Conservation (phyloP, 352 stramenopile species). For the Phytopythium litorale region DNA sequence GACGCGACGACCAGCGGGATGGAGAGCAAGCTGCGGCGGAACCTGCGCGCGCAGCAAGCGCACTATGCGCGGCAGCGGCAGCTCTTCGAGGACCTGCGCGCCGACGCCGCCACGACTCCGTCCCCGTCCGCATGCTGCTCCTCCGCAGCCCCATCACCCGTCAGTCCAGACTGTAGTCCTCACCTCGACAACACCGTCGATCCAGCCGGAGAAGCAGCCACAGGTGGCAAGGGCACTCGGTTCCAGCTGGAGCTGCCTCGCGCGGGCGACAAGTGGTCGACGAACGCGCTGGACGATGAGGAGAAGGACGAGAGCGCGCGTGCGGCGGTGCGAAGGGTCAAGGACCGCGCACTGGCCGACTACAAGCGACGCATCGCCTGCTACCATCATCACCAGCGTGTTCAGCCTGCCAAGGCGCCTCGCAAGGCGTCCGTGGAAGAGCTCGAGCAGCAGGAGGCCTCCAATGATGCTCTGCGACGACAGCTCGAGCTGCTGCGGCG, state of each 20-base stretch:
- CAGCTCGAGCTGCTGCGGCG: slow-evolving; percentile 67
- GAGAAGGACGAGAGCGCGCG: slow-evolving; percentile 20
- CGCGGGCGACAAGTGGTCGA: slow-evolving; percentile 6
- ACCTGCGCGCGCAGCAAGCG: slow-evolving; percentile 52
- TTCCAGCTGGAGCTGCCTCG: slow-evolving; percentile 4
- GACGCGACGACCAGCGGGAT: slow-evolving; percentile 19
- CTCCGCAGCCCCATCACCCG: not conserved
- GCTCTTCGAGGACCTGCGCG: slow-evolving; percentile 55
- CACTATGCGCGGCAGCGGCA: slow-evolving; percentile 56
- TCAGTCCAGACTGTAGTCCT: not conserved
- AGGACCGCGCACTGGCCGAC: slow-evolving; percentile 31
- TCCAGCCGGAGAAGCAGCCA: slow-evolving; percentile 6
- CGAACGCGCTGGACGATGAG: not conserved
- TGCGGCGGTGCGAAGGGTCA: slow-evolving; percentile 26
- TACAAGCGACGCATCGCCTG: slow-evolving; percentile 19
- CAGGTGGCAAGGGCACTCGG: slow-evolving; percentile 5
- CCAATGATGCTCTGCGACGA: slow-evolving; percentile 61
- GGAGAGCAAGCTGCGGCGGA: slow-evolving; percentile 46
- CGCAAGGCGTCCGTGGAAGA: slow-evolving; percentile 18
- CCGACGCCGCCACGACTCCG: slow-evolving; percentile 6
- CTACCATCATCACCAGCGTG: not conserved
- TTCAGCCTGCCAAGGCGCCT: not conserved
- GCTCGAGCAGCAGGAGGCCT: slow-evolving; percentile 49
- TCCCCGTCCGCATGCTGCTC: not conserved
- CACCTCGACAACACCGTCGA: slow-evolving; percentile 1